phyloP scores from a whole-genome alignment of 2,329 filamentous ascomycete genomes.

The Colletotrichum gigasporum region DNA sequence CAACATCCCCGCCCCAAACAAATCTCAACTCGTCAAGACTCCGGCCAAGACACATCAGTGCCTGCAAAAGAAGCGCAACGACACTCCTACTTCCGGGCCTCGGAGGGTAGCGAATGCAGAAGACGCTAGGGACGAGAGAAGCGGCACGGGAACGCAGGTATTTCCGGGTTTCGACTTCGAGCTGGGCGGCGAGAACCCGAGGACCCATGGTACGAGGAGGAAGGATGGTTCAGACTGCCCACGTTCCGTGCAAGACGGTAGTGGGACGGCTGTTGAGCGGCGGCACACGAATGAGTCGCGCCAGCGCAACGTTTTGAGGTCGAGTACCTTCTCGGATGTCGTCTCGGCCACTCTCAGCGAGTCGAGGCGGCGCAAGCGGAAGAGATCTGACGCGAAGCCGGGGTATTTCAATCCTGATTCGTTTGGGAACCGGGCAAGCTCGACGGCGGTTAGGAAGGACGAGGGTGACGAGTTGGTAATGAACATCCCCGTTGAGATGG shows the following conservation, averaged over 20 bases:
- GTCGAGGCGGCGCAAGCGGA: neutral
- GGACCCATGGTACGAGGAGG: neutral
- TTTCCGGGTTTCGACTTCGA: neutral
- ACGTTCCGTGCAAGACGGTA: neutral
- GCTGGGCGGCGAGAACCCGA: neutral
- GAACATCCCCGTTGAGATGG: constrained; percentile 24
- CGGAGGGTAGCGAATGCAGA: constrained; percentile 1
- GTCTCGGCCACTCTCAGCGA: constrained; percentile 1
- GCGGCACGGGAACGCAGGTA: neutral
- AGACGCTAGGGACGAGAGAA: neutral
- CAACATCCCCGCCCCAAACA: too few relatives aligned
- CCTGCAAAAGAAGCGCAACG: too few relatives aligned
- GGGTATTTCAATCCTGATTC: constrained; percentile 26
- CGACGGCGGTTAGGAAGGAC: neutral
- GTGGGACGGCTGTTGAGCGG: neutral
- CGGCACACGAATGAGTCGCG: neutral
- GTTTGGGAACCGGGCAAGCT: neutral
- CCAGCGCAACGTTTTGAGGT: neutral
- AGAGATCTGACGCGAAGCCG: constrained; percentile 11
- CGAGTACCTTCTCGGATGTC: neutral
- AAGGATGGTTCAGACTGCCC: neutral
- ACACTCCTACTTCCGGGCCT: too few relatives aligned
- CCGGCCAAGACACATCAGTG: too few relatives aligned
- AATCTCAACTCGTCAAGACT: neutral
- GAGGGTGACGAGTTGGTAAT: constrained; percentile 19